Base-by-base conservation (phyloP, 148 eudicot genomes). In the Agrostemma githago region DNA sequence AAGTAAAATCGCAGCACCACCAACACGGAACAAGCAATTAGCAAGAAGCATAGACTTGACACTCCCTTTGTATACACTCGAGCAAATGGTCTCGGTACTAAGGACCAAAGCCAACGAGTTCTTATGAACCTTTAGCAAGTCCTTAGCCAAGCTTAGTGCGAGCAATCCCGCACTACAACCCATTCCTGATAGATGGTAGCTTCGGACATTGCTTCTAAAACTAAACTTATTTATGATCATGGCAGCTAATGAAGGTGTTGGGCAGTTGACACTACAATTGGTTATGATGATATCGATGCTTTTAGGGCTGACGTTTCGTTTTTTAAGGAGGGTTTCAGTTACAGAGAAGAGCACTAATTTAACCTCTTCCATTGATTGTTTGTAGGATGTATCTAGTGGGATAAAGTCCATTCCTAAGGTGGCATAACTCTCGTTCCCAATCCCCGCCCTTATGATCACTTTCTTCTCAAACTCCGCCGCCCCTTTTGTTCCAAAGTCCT, bases 31-130 rank as follows among this genome's bases (percentile, higher is more conserved):
- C 78, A 85, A 76, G 76, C 85, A 85, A 21, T 85, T 85, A 37
- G 85, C 78, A 51, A 85, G 87, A 17, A 85, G 76, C 87, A 85
- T 85, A 20, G 85, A 78, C 84, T 85, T 85, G 51, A 59, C 59
- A 58, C 73, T 83, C 4, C 88, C 85, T 19, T 14, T 43, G 62
- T 85, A 85, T 3, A 71, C 41, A 61, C 77, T 77, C 20, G 84
- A 71, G 67, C 76, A 76, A 7, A 85, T 75, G 4, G 81, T 53
- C 79, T 83, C 88, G 0, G 78, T 85, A 59, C 86, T 85, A 14
- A 85, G 73, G 16, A 85, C 79, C 54, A 85, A 58, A 14, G 80
- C 88, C 46, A 79, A 9, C 2, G 83, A 81, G 51, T 81, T 83
- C 57, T 77, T 77, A 58, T 85, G 88, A 70, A 81, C 86, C 69